Percentiles rank a stretch among this genome's conserved stretches.
Conservation (phyloP, 176 grass and related monocot genomes). For the Chrysopogon serrulatus region DNA sequence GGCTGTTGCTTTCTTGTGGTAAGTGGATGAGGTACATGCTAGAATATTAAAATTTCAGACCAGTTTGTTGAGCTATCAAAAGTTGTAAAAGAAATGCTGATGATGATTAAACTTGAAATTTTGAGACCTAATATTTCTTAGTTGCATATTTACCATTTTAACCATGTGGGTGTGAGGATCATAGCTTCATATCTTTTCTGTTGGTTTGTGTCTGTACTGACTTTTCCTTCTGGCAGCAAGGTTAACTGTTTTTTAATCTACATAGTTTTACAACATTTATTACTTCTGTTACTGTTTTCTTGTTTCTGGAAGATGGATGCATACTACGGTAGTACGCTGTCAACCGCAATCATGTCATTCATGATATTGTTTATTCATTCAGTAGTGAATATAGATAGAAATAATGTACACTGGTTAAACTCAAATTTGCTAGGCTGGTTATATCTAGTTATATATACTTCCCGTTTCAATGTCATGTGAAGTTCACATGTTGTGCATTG, state of each 20-base stretch:
- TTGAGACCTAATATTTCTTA: background rate
- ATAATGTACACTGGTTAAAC: background rate
- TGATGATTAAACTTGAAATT: background rate
- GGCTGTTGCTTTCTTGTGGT: background rate
- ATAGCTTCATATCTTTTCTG: background rate
- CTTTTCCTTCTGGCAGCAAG: slow-evolving; percentile 50
- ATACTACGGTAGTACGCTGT: background rate
- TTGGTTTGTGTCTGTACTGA: background rate
- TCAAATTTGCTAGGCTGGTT: background rate
- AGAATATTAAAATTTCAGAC: background rate
- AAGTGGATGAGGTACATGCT: background rate
- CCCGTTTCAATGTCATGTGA: too few species aligned
- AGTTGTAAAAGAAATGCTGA: background rate
- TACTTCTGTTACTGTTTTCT: background rate
- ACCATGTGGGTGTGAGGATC: background rate
- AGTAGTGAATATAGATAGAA: background rate
- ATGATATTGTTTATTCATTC: background rate
- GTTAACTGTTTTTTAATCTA: background rate
- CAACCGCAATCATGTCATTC: background rate
- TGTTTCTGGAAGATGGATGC: background rate
- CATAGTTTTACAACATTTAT: background rate
- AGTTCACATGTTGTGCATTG: background rate
- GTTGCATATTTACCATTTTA: background rate
- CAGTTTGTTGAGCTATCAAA: background rate
- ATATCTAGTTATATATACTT: background rate